These are phyloP conservation scores for Pyronema omphalodes DNA, from an alignment of 495 filamentous ascomycete species.

Conservation along the genomic window DNA sequence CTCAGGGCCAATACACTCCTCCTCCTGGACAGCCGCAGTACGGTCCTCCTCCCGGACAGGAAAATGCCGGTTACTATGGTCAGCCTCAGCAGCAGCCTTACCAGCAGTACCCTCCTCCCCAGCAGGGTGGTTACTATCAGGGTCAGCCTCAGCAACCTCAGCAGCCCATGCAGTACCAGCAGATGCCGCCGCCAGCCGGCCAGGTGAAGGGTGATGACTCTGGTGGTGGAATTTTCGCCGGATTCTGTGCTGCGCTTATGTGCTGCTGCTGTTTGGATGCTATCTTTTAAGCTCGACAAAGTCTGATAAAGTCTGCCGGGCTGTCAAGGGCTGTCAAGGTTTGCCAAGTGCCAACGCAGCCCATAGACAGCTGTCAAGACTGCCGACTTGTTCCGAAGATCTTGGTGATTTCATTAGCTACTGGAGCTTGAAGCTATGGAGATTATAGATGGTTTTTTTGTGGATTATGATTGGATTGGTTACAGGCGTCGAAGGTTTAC, in stretches of 20 bases:
- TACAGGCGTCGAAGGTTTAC: too few relatives aligned
- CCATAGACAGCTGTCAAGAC: too few relatives aligned
- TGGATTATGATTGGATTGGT: too few relatives aligned
- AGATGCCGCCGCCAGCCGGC: slow-evolving; percentile 1
- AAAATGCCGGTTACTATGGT: slow-evolving; percentile 3
- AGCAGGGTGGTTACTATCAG: not conserved
- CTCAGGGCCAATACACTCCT: not conserved
- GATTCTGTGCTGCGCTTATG: slow-evolving; percentile 11
- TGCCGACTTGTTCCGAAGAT: too few relatives aligned
- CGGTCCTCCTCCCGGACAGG: not conserved
- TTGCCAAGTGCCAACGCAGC: too few relatives aligned
- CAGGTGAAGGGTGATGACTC: not conserved
- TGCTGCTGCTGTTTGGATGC: slow-evolving; percentile 17
- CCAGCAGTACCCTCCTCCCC: slow-evolving; percentile 1
- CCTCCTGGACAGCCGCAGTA: not conserved
- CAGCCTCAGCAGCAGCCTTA: not conserved
- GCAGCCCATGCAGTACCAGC: slow-evolving; percentile 14
- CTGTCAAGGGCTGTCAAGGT: too few relatives aligned
- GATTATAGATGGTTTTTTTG: too few relatives aligned
- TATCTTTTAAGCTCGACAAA: slow-evolving; percentile 6
- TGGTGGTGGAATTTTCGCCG: slow-evolving; percentile 3
- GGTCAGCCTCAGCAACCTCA: slow-evolving; percentile 6
- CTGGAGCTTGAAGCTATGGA: too few relatives aligned
- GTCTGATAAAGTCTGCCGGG: too few relatives aligned
- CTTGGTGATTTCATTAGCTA: too few relatives aligned